Conservation (phyloP, 129 eudicot species). For the Artemisia annua region DNA sequence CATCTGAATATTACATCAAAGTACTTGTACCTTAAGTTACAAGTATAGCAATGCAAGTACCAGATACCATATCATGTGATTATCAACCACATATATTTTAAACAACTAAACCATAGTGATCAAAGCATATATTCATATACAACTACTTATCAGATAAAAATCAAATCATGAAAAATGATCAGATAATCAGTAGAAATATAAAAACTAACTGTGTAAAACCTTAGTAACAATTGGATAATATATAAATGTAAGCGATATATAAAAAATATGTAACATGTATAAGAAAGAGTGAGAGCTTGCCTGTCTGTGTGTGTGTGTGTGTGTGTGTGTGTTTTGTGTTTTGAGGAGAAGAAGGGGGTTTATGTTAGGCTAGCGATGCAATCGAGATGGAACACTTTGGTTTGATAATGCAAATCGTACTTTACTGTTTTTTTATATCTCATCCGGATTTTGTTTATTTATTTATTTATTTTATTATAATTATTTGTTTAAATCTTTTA, state of each 20-base stretch:
- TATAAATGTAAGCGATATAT: background rate
- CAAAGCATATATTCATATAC: background rate
- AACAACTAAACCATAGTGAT: slow-evolving; percentile 4
- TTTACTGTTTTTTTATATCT: too few relatives aligned
- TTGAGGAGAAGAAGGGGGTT: too few relatives aligned
- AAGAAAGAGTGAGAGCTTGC: background rate
- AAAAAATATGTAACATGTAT: background rate
- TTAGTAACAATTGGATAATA: slow-evolving; percentile 8
- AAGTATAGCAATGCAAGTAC: background rate
- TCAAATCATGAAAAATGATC: slow-evolving; percentile 5
- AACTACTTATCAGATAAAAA: slow-evolving; percentile 8
- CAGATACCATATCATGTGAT: slow-evolving; percentile 4
- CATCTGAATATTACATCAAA: background rate
- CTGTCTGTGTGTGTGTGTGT: too few relatives aligned
- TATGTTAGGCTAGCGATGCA: too few relatives aligned
- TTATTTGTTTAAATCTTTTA: too few relatives aligned
- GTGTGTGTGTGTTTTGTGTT: too few relatives aligned
- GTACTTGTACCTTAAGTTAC: slow-evolving; percentile 11
- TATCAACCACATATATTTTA: slow-evolving; percentile 6
- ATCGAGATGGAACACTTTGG: too few relatives aligned
- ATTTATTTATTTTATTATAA: too few relatives aligned
- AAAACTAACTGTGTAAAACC: background rate
- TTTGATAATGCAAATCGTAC: too few relatives aligned
- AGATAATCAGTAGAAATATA: background rate
- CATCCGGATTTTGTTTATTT: too few relatives aligned